Evolutionary conservation across 2,329 filamentous ascomycete genomes (phyloP), one percentile per base, ranked within the genome.

Genomic region (Penicillium sp.): DNA sequence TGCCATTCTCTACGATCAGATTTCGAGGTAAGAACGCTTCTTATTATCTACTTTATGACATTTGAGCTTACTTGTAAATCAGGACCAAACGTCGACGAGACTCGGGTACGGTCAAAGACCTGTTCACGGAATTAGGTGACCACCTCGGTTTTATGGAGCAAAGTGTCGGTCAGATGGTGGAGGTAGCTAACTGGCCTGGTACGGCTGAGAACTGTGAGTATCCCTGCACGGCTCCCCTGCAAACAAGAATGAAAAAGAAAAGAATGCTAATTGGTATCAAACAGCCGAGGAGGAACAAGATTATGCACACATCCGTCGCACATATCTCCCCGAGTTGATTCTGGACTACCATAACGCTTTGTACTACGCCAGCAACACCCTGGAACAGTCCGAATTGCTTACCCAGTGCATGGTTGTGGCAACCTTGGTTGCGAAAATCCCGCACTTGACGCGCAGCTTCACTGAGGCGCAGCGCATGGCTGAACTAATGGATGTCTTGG

Each of bases 361-460:
- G 46, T 89, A 95, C 70, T 89, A 89, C 67, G 88, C 89, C 0
- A 91, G 91, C 3, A 87, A 86, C 43, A 82, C 85, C 45, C 78
- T 95, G 39, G 88, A 86, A 42, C 86, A 58, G n/a, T 54, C 91
- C 39, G 90, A 93, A 54, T 84, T 88, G 61, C 80, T 96, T 16
- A 81, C 94, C 23, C 87, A 93, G 68, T 90, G 88, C 65, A 93
- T 99, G 89, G 90, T 96, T 55, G 79, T 99, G 14, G 87, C 91
- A 1, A 86, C 87, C 2, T 83, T 96, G 47, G 91, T 93, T 2
- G 86, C 88, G 52, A 84, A 87, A 60, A 83, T 81, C 56, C 86
- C 86, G 21, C 86, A 88, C 61, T 74, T 93, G 36, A 84, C 87
- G 1, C 74, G 79, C 21, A 82, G 84, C 40, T 89, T 94, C 62